phyloP scores from a whole-genome alignment of 352 stramenopile species.

The Salisapilia sapeloensis region DNA sequence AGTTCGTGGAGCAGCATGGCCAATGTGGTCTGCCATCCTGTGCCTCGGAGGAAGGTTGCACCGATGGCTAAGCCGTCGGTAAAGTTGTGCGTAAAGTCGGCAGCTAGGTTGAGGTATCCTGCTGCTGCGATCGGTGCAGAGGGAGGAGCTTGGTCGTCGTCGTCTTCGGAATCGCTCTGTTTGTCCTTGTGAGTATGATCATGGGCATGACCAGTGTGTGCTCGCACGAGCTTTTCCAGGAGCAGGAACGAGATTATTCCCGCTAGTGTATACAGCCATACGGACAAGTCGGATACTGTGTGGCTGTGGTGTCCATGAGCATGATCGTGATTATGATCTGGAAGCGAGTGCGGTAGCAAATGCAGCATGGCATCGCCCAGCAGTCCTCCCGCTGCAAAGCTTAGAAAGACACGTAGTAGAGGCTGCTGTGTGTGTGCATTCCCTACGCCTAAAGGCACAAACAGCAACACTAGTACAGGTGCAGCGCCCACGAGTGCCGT shows the following conservation, averaged over 20 bases:
- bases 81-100: constrained; percentile 88
- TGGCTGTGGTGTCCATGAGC: constrained; percentile 28
- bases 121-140: constrained; percentile 46
- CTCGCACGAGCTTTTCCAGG: constrained; percentile 69
- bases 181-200: constrained; percentile 7
- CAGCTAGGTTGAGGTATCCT: constrained; percentile 82
- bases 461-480: constrained; percentile 46
- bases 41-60: constrained; percentile 70
- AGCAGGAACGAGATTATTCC: constrained; percentile 62
- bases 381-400: constrained; percentile 75
- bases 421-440: constrained; percentile 42
- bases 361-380: constrained; percentile 84
- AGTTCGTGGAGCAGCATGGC: constrained; percentile 84
- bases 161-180: constrained; percentile 5
- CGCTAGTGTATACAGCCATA: constrained; percentile 62
- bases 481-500: constrained; percentile 55
- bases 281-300: constrained; percentile 33
- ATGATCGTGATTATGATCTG: constrained; percentile 25
- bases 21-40: constrained; percentile 68
- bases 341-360: constrained; percentile 78
- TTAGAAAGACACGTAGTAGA: constrained; percentile 70
- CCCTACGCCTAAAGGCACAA: constrained; percentile 43
- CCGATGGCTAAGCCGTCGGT: constrained; percentile 88
- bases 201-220: constrained; percentile 21
- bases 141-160: constrained; percentile 2